phyloP scores from a whole-genome alignment of 257 asterid species.

The Henckelia pumila region DNA sequence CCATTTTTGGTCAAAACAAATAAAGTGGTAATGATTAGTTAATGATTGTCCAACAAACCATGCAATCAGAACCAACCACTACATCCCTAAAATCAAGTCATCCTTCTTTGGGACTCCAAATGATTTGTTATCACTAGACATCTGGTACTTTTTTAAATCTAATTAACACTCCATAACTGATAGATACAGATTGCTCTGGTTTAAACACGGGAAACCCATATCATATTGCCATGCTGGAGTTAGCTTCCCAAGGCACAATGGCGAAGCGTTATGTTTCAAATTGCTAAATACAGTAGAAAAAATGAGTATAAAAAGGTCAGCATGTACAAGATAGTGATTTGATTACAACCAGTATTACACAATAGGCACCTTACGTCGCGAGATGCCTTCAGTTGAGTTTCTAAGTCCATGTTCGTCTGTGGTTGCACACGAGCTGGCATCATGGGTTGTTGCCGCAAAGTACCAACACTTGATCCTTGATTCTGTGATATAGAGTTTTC shows the following conservation, averaged over 20 bases:
- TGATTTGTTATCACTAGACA: neutral
- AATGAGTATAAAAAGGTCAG: constrained; percentile 10
- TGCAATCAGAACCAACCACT: neutral
- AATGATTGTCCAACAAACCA: neutral
- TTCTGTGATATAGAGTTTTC: constrained; percentile 48
- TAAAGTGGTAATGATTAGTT: neutral
- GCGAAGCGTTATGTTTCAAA: no score
- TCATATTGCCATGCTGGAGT: no score
- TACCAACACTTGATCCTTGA: constrained; percentile 43
- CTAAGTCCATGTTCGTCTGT: constrained; percentile 55
- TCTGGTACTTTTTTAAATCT: neutral
- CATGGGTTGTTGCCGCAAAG: constrained; percentile 41
- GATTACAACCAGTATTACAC: constrained; percentile 47
- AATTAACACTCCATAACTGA: no score
- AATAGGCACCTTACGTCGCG: constrained; percentile 99
- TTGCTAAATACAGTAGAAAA: constrained; percentile 3
- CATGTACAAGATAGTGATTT: constrained; percentile 2
- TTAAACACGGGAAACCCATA: no score
- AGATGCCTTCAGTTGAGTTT: constrained; percentile 95
- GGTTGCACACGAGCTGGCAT: constrained; percentile 49
- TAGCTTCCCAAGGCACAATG: no score
- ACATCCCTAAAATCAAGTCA: neutral
- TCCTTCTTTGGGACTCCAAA: neutral
- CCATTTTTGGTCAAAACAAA: neutral
- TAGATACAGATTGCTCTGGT: no score